Evolutionary conservation across 495 filamentous ascomycete genomes (phyloP), one percentile per base, ranked within the genome.

Genomic region (Glonium stellatum): DNA sequence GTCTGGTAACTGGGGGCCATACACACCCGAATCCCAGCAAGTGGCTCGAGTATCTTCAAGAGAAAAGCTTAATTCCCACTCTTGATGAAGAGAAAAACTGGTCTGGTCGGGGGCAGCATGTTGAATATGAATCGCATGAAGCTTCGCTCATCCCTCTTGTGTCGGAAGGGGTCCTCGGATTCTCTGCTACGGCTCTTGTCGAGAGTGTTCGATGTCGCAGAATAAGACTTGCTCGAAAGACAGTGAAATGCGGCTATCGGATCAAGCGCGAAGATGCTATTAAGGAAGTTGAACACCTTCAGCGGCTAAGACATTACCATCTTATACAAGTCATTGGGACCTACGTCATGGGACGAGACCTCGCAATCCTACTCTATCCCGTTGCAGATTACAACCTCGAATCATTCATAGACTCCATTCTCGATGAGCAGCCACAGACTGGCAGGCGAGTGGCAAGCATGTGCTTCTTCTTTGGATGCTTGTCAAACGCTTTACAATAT

Each of bases 361-460:
- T 68, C 11, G 60, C 62, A 9, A 68, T 68, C 25, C 58, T 68
- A 0, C 36, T 68, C 0, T 68, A 68, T 51, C 65, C 65, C 9
- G 65, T 57, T 4, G 62, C 65, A 3, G 54, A 65, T 6, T 59
- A 55, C 15, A 50, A 65, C 21, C 55, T 68, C 15, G 41, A 42
- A 18, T 10, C 19, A 1, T 68, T 62, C 31, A 31, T 68, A 6
- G 27, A 31, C 3, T 31, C 27, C 6, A 31, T 31, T 3, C 27
- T 31, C 9, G 11, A 60, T 0, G 25, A 46, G 22, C 39, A 12
- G 36, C 12, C 9, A 13, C 25, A 6, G 8, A n/a, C n/a, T 13
- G 23, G 34, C 39, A 12, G 61, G 8, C n/a, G 12, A 36, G n/a
- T 31, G 27, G 27, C 6, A 31, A 13, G n/a, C n/a, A n/a, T n/a